phyloP scores from a whole-genome alignment of 306 rosid species.

The Lathyrus oleraceus region DNA sequence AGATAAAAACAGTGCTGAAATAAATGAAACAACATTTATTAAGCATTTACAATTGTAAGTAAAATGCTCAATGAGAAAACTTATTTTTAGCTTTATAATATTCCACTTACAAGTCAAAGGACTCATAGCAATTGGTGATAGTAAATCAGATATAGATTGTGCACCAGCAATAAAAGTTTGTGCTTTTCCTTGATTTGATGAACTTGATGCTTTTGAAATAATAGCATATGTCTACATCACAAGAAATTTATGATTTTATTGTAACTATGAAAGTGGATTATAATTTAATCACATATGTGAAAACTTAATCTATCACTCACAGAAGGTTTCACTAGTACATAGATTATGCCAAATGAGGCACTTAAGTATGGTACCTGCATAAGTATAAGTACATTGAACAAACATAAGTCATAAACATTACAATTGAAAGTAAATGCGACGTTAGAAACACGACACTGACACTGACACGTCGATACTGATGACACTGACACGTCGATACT shows the following conservation, averaged over 20 bases:
- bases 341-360: slow-evolving; percentile 66
- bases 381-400: too few relatives aligned
- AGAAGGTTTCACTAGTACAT: slow-evolving; percentile 70
- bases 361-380: slow-evolving; percentile 74
- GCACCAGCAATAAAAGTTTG: slow-evolving; percentile 86
- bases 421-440: too few relatives aligned
- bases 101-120: slow-evolving; percentile 75
- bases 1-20: slow-evolving; percentile 82
- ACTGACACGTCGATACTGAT: too few relatives aligned
- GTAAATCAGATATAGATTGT: slow-evolving; percentile 66
- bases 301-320: slow-evolving; percentile 48
- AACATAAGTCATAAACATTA: too few relatives aligned
- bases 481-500: too few relatives aligned
- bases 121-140: slow-evolving; percentile 78
- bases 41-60: neutral
- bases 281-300: neutral
- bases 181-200: slow-evolving; percentile 79
- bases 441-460: too few relatives aligned
- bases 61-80: neutral
- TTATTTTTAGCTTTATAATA: neutral
- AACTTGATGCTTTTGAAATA: slow-evolving; percentile 73
- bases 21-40: slow-evolving; percentile 46
- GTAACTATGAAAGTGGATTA: neutral
- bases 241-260: slow-evolving; percentile 26
- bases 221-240: slow-evolving; percentile 70